Percentiles rank a stretch among this genome's conserved stretches.
These are phyloP conservation scores for Huntiella decipiens DNA, from an alignment of 2,329 filamentous ascomycete species.

Conservation along the genomic window DNA sequence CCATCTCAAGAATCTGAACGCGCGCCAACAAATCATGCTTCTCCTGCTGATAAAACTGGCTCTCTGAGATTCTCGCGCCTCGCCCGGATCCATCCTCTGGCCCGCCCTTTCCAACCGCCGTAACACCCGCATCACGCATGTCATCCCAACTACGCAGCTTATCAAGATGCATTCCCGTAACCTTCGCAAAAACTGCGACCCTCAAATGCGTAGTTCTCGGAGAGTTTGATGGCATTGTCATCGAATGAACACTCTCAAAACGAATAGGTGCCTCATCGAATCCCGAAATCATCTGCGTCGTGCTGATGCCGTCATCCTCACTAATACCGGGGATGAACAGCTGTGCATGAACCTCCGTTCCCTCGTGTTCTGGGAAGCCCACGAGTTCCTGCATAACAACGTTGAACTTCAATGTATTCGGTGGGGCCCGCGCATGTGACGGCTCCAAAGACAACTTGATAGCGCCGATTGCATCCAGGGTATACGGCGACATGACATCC, in stretches of 20 bases:
- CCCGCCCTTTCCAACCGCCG: neutral
- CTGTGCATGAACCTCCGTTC: slow-evolving; percentile 87
- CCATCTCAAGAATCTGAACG: slow-evolving; percentile 76
- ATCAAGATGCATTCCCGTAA: slow-evolving; percentile 85
- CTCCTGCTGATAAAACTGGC: slow-evolving; percentile 84
- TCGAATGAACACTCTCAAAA: slow-evolving; percentile 95
- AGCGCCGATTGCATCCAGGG: slow-evolving; percentile 74
- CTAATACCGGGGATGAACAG: slow-evolving; percentile 87
- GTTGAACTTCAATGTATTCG: slow-evolving; percentile 90
- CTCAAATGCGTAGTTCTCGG: slow-evolving; percentile 51
- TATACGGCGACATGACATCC: slow-evolving; percentile 84
- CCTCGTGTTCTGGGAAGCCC: slow-evolving; percentile 88
- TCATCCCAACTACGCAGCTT: slow-evolving; percentile 98
- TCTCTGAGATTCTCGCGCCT: slow-evolving; percentile 58
- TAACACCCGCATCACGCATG: slow-evolving; percentile 60
- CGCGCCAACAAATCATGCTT: slow-evolving; percentile 82
- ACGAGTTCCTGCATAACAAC: slow-evolving; percentile 94
- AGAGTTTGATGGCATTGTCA: slow-evolving; percentile 73
- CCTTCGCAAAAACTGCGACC: slow-evolving; percentile 78
- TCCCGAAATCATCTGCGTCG: slow-evolving; percentile 80
- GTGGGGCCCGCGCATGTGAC: slow-evolving; percentile 78
- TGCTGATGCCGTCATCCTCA: slow-evolving; percentile 68
- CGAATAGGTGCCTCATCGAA: slow-evolving; percentile 86
- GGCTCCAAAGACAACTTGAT: slow-evolving; percentile 82
- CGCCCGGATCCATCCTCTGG: slow-evolving; percentile 16